Conservation (phyloP, 2,329 filamentous ascomycete genomes). For the Penicillium sp. region DNA sequence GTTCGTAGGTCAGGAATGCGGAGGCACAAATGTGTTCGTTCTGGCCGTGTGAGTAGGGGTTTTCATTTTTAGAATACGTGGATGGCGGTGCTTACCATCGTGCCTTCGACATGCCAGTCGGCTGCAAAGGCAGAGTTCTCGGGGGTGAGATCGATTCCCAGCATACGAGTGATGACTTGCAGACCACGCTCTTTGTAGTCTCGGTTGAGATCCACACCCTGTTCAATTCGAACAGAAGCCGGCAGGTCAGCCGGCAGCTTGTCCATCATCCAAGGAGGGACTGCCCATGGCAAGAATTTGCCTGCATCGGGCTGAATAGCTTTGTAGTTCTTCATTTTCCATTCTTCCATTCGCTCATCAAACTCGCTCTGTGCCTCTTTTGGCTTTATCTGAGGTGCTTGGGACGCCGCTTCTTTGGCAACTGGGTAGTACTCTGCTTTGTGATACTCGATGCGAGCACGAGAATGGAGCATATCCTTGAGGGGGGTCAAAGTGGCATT, state of each 20-base stretch:
- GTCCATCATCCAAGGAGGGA: constrained; percentile 29
- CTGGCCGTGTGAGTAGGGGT: constrained; percentile 13
- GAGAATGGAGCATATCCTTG: constrained; percentile 34
- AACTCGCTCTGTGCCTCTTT: constrained; percentile 26
- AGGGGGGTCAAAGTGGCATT: constrained; percentile 33
- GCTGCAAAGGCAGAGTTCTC: constrained; percentile 57
- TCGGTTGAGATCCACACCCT: constrained; percentile 31
- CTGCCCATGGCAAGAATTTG: constrained; percentile 33
- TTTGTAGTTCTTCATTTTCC: constrained; percentile 25
- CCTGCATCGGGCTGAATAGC: constrained; percentile 31
- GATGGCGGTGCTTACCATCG: constrained; percentile 30
- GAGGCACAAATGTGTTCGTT: constrained; percentile 68
- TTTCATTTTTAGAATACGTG: neutral
- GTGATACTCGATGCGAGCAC: constrained; percentile 32
- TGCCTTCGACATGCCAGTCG: constrained; percentile 52
- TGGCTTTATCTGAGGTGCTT: constrained; percentile 14
- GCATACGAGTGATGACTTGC: constrained; percentile 66
- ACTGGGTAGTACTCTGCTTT: constrained; percentile 32
- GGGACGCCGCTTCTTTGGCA: constrained; percentile 17
- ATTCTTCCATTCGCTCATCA: constrained; percentile 24
- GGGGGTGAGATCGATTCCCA: constrained; percentile 60
- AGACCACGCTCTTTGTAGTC: constrained; percentile 49
- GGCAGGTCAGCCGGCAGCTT: constrained; percentile 28
- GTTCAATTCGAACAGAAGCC: constrained; percentile 28
- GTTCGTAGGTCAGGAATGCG: constrained; percentile 63